A percentile compares a stretch with the other conserved stretches of the same genome.
Evolutionary conservation across 2,329 filamentous ascomycete genomes (phyloP).

Genomic region (Pseudopyrenochaeta lycopersici): DNA sequence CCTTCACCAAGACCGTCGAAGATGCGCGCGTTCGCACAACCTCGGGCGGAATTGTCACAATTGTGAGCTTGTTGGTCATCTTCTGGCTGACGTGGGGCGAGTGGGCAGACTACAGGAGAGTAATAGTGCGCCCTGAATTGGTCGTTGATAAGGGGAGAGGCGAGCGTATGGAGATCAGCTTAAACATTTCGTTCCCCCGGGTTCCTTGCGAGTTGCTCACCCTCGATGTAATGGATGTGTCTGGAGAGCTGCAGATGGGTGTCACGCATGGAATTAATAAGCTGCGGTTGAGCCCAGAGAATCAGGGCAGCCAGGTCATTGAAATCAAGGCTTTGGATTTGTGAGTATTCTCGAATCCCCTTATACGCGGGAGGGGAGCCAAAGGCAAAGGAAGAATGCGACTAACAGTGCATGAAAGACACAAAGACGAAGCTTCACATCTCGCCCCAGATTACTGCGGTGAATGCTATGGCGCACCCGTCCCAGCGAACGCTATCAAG

Average conservation of each 20-base stretch:
- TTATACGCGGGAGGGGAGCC: neutral
- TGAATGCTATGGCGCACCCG: conserved; percentile 84
- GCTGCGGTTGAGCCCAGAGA: conserved; percentile 77
- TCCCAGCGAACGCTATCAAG: conserved; percentile 77
- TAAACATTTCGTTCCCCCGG: conserved; percentile 95
- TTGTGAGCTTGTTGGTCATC: conserved; percentile 87
- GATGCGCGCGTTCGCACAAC: conserved; percentile 96
- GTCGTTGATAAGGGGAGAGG: conserved; percentile 97
- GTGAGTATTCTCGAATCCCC: conserved; percentile 30
- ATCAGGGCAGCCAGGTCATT: conserved; percentile 72
- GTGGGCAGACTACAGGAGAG: conserved; percentile 90
- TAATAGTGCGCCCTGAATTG: conserved; percentile 88
- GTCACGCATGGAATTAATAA: conserved; percentile 93
- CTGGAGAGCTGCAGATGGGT: conserved; percentile 93
- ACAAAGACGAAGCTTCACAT: conserved; percentile 74
- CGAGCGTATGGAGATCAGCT: conserved; percentile 98
- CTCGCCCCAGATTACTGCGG: conserved; percentile 94
- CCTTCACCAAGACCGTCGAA: conserved; percentile 99
- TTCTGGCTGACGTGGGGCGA: conserved; percentile 91
- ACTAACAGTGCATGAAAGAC: conserved; percentile 55
- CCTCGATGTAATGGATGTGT: conserved; percentile 98
- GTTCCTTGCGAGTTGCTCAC: conserved; percentile 95
- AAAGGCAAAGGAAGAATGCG: neutral
- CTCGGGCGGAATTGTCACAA: conserved; percentile 93
- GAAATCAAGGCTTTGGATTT: conserved; percentile 50